Evolutionary conservation across 2,329 filamentous ascomycete species (phyloP).

Genomic region (Herpotrichia juniperi): DNA sequence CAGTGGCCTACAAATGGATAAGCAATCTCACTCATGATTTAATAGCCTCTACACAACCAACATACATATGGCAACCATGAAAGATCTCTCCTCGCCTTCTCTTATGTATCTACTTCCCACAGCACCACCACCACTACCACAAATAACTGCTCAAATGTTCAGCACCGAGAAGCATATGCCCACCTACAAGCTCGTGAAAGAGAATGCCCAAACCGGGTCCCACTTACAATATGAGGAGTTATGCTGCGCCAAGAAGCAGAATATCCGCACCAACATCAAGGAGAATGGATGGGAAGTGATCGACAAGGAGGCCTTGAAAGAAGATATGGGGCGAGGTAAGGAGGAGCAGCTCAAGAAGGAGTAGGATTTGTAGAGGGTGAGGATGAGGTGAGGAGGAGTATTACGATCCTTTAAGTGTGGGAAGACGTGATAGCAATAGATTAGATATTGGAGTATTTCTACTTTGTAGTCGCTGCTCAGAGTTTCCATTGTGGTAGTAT

Average conservation of each 20-base stretch:
- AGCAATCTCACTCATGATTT: neutral
- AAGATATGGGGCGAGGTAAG: conserved; percentile 6
- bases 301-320: neutral
- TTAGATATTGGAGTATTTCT: too few relatives aligned
- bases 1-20: neutral
- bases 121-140: too few relatives aligned
- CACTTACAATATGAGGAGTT: neutral
- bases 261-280: neutral
- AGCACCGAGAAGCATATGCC: neutral
- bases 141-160: too few relatives aligned
- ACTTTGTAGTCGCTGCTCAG: too few relatives aligned
- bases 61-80: neutral
- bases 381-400: neutral
- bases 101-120: too few relatives aligned
- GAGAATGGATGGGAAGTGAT: neutral
- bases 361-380: conserved; percentile 12
- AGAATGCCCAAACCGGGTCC: neutral
- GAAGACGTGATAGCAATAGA: too few relatives aligned
- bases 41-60: neutral
- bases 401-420: conserved; percentile 2
- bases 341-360: conserved; percentile 8
- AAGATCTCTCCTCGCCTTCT: neutral
- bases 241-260: neutral
- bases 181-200: neutral
- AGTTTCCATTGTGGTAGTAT: too few relatives aligned